These are phyloP conservation scores for Fusarium paranaense DNA, from an alignment of 2,329 filamentous ascomycete species.

Conservation along the genomic window DNA sequence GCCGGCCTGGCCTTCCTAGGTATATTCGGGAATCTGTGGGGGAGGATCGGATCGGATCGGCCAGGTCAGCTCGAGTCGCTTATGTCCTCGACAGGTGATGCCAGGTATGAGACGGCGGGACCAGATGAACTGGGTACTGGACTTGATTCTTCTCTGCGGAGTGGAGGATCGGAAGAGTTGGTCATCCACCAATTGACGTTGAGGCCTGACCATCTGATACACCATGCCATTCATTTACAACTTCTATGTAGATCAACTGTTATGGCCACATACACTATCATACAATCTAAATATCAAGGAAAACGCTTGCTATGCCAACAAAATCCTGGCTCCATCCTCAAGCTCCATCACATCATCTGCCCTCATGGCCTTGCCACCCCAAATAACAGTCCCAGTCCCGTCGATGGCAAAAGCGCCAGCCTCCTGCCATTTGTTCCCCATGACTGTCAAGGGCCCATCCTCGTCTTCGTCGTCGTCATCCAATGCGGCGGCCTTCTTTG, in stretches of 20 bases:
- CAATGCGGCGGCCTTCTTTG: background rate
- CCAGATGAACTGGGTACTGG: background rate
- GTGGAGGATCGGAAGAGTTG: background rate
- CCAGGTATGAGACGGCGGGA: background rate
- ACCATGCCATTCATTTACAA: background rate
- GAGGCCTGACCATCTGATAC: background rate
- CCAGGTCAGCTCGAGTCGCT: constrained; percentile 10
- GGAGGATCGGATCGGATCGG: constrained; percentile 6
- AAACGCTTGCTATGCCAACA: constrained; percentile 35
- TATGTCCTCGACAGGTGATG: background rate
- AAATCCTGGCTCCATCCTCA: constrained; percentile 60
- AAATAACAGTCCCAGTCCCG: constrained; percentile 61
- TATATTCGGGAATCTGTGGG: constrained; percentile 9
- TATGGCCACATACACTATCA: background rate
- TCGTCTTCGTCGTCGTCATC: constrained; percentile 41
- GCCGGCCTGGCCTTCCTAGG: constrained; percentile 11
- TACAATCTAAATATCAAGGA: background rate
- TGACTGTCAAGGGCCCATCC: constrained; percentile 56
- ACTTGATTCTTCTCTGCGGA: background rate
- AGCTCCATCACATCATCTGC: constrained; percentile 65
- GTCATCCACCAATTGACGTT: background rate
- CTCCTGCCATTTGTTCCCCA: constrained; percentile 69
- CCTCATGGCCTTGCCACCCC: constrained; percentile 60
- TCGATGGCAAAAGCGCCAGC: constrained; percentile 65
- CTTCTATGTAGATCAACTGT: background rate